phyloP scores from a whole-genome alignment of 106 monocot genomes.

The Acanthochlamys bracteata region DNA sequence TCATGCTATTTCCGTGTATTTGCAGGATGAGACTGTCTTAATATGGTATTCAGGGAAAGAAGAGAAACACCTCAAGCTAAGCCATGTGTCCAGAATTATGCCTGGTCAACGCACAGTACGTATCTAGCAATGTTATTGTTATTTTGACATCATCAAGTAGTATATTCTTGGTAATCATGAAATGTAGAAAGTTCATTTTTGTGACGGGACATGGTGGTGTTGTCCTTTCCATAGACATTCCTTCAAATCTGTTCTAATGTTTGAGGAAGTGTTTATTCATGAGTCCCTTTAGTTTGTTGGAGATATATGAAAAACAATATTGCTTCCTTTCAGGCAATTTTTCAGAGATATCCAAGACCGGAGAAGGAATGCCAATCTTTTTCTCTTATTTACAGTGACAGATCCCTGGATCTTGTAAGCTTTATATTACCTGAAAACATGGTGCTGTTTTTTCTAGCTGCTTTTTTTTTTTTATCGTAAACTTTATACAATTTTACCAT shows the following conservation, averaged over 20 bases:
- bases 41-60: conserved; percentile 60
- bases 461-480: not conserved
- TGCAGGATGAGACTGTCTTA: conserved; percentile 52
- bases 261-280: too few species aligned
- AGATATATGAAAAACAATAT: too few species aligned
- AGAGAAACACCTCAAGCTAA: conserved; percentile 43
- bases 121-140: not conserved
- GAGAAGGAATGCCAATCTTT: conserved; percentile 93
- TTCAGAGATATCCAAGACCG: conserved; percentile 81
- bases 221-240: too few species aligned
- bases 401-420: conserved; percentile 80
- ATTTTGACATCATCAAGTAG: too few species aligned
- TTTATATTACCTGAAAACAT: not conserved
- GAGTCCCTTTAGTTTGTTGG: too few species aligned
- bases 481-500: too few species aligned
- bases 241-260: too few species aligned
- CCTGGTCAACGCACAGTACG: conserved; percentile 74
- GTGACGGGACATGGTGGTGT: too few species aligned
- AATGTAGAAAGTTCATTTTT: too few species aligned
- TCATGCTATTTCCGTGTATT: conserved; percentile 11
- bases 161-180: too few species aligned
- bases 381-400: conserved; percentile 76
- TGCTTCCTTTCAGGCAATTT: conserved; percentile 59
- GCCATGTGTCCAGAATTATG: conserved; percentile 53
- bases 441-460: not conserved